A percentile compares a stretch with the other conserved stretches of the same genome.
These are phyloP conservation scores for Paecilomyces sp. DNA, from an alignment of 2,329 filamentous ascomycete genomes.

Conservation along the genomic window DNA sequence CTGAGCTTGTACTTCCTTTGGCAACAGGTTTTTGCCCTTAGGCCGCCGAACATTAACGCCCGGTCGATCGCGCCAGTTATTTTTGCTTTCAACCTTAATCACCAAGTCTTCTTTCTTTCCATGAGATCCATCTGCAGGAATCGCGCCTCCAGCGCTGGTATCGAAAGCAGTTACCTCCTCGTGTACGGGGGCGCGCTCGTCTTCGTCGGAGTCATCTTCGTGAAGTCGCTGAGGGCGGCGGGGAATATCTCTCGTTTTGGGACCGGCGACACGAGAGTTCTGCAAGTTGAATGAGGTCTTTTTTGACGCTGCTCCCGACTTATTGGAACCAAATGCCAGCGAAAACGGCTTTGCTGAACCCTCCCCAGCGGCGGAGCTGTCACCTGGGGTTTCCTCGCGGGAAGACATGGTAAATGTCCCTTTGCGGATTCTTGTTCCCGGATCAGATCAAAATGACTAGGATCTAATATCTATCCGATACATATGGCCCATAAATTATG, in stretches of 20 bases:
- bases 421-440: background rate
- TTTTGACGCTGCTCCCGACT: constrained; percentile 33
- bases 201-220: constrained; percentile 49
- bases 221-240: constrained; percentile 22
- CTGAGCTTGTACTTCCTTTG: constrained; percentile 47
- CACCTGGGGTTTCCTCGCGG: background rate
- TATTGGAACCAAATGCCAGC: constrained; percentile 15
- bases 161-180: constrained; percentile 52
- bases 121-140: constrained; percentile 31
- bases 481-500: background rate
- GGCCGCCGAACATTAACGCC: constrained; percentile 48
- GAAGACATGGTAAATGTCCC: background rate
- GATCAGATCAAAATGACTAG: background rate
- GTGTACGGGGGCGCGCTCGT: constrained; percentile 21
- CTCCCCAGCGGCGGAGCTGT: background rate
- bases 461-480: background rate
- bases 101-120: constrained; percentile 59
- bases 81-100: constrained; percentile 70
- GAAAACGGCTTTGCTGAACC: background rate
- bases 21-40: constrained; percentile 51
- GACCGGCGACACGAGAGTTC: constrained; percentile 4
- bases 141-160: constrained; percentile 31
- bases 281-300: constrained; percentile 27
- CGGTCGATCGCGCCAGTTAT: constrained; percentile 58
- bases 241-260: constrained; percentile 12